phyloP scores from a whole-genome alignment of 768 basidiomycete genomes.

The Hericium alpestre region DNA sequence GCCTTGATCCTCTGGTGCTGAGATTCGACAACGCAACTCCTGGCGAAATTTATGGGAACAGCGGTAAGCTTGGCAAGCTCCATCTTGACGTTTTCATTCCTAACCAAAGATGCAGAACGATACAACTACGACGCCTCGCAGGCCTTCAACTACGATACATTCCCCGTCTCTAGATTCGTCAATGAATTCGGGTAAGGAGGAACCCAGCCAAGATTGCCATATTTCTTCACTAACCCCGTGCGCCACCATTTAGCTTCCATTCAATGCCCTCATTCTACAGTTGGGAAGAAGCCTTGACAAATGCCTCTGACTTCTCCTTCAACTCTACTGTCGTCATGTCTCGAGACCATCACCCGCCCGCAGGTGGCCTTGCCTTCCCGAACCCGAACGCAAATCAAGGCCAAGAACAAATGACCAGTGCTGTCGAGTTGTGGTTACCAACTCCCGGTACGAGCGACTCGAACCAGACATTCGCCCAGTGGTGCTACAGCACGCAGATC shows the following conservation, averaged over 20 bases:
- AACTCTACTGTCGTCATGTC: slow-evolving; percentile 48
- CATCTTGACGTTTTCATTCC: not conserved
- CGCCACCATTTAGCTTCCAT: slow-evolving; percentile 29
- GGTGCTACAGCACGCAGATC: slow-evolving; percentile 53
- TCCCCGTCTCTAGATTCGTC: slow-evolving; percentile 42
- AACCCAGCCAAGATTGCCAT: not conserved
- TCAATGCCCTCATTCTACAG: slow-evolving; percentile 54
- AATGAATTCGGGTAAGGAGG: slow-evolving; percentile 45
- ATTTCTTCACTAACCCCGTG: not conserved
- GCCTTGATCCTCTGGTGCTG: slow-evolving; percentile 42
- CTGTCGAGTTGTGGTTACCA: slow-evolving; percentile 46
- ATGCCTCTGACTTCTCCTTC: slow-evolving; percentile 43
- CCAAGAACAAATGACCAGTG: slow-evolving; percentile 40
- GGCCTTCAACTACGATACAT: slow-evolving; percentile 46
- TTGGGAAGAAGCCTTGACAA: slow-evolving; percentile 46
- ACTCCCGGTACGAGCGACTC: slow-evolving; percentile 35
- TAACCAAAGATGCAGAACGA: slow-evolving; percentile 28
- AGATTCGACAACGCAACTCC: slow-evolving; percentile 39
- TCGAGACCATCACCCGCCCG: slow-evolving; percentile 46
- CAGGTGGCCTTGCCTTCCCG: slow-evolving; percentile 40
- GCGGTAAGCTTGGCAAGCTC: slow-evolving; percentile 22
- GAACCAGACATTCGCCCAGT: slow-evolving; percentile 52
- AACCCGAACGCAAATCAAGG: slow-evolving; percentile 46
- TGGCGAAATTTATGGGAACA: slow-evolving; percentile 47
- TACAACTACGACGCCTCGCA: slow-evolving; percentile 44